Base-by-base conservation (phyloP, 345 rosid genomes). In the Ceriops tagal region DNA sequence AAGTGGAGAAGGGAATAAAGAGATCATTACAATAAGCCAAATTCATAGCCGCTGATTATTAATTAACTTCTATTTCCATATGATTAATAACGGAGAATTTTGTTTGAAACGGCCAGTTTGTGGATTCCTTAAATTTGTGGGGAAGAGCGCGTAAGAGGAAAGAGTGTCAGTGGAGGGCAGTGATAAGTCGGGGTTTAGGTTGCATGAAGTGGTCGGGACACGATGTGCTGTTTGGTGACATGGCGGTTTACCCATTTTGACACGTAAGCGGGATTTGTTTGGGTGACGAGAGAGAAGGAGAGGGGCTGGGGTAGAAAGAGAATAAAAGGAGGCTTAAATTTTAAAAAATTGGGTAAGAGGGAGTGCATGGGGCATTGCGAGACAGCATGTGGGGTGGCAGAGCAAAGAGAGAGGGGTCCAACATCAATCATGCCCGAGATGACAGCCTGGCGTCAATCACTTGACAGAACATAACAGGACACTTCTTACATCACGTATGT, bases 351-450 rank as follows among this genome's bases (percentile, higher is more conserved):
- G 20, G 31, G 34, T 55, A 4, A 63, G 6, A 43, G 77, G 60
- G 74, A 46, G 71, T 65, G 80, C 80, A 75, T 77, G 30, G 80
- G 74, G 78, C 20, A 70, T 68, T 30, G 49, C 3, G 83, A 78
- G 81, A 76, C 71, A 49, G 84, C 86, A 82, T 80, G 92, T 80
- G 88, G 87, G 74, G 2, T 80, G 89, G 75, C 92, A 84, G 92
- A 66, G 79, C n/a, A 63, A 13, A 19, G 81, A 58, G 80, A 9
- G 72, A 30, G 85, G 92, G 92, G 69, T 16, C 78, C 88, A 80
- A 76, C 71, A 1, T 73, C 83, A 84, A 86, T 88, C 83, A 86
- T 83, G 51, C 67, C 71, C 20, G 53, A 61, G 78, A 60, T 81
- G 92, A 87, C 53, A 86, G 86, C 80, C 90, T 86, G 87, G 83